A percentile compares a stretch with the other conserved stretches of the same genome.
Conservation (phyloP, 306 rosid genomes). For the Quercus bicolor region DNA sequence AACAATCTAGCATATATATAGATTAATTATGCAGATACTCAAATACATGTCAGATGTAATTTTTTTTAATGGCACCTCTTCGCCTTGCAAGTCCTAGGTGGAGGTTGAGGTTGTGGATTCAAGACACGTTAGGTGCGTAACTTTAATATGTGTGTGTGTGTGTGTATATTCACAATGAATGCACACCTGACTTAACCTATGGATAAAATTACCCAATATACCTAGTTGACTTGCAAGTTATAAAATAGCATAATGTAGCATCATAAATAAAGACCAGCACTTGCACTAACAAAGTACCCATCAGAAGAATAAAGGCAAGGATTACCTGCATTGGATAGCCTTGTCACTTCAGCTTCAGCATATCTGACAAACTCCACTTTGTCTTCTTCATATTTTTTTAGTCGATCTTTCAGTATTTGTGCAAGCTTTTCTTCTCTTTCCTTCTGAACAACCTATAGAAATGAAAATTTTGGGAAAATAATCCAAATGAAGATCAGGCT, state of each 20-base stretch:
- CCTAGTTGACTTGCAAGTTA: neutral
- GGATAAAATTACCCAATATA: neutral
- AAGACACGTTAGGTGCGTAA: too few relatives aligned
- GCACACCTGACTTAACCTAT: neutral
- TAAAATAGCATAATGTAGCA: neutral
- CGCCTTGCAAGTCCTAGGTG: too few relatives aligned
- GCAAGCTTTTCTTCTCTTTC: constrained; percentile 95
- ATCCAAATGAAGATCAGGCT: constrained; percentile 9
- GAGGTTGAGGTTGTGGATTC: too few relatives aligned
- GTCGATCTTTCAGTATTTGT: constrained; percentile 65
- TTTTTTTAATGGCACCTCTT: neutral
- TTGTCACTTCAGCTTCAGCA: constrained; percentile 81
- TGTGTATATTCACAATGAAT: constrained; percentile 1
- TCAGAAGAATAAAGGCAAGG: neutral
- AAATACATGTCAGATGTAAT: neutral
- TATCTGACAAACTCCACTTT: constrained; percentile 58
- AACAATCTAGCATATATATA: neutral
- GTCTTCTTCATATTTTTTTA: constrained; percentile 79
- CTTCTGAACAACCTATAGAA: constrained; percentile 73
- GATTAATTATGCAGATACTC: constrained; percentile 15
- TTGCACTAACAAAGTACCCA: neutral
- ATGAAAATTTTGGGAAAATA: constrained; percentile 26
- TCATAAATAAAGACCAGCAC: neutral
- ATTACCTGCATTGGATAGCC: constrained; percentile 90
- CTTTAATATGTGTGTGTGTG: too few relatives aligned